Evolutionary conservation across 2,329 filamentous ascomycete species (phyloP).

Genomic region (Plectosphaerella cucumerina): DNA sequence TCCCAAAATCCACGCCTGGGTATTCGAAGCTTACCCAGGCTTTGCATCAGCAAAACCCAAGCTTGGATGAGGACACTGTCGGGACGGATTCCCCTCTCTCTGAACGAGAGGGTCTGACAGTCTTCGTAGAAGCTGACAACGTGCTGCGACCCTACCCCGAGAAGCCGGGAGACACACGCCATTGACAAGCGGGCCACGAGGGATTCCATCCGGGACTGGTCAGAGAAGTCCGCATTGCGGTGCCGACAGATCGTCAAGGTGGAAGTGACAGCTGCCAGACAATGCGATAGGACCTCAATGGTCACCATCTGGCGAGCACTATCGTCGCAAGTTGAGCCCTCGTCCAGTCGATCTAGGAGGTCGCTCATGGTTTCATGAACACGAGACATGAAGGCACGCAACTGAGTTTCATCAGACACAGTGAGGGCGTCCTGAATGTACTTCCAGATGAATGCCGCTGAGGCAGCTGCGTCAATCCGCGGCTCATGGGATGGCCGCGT

Average conservation of each 20-base stretch:
- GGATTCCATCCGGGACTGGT: slow-evolving; percentile 43
- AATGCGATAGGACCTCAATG: slow-evolving; percentile 29
- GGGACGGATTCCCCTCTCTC: slow-evolving; percentile 48
- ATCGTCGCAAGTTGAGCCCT: not conserved
- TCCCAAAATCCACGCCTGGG: slow-evolving; percentile 59
- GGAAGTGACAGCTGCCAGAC: slow-evolving; percentile 33
- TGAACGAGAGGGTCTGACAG: slow-evolving; percentile 37
- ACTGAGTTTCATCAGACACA: slow-evolving; percentile 27
- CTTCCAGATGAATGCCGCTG: slow-evolving; percentile 37
- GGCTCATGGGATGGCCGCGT: not conserved
- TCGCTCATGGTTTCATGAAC: slow-evolving; percentile 35
- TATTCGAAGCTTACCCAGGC: slow-evolving; percentile 45
- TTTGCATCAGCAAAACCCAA: slow-evolving; percentile 56
- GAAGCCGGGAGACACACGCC: slow-evolving; percentile 32
- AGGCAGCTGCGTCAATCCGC: slow-evolving; percentile 11
- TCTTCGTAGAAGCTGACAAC: slow-evolving; percentile 43
- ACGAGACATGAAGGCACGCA: slow-evolving; percentile 39
- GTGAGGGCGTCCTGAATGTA: slow-evolving; percentile 42
- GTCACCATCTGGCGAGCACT: slow-evolving; percentile 17
- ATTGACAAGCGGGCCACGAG: slow-evolving; percentile 38
- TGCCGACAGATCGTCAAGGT: slow-evolving; percentile 32
- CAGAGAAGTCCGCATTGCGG: slow-evolving; percentile 21
- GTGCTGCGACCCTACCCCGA: slow-evolving; percentile 35
- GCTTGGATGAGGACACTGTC: slow-evolving; percentile 42
- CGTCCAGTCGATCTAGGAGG: slow-evolving; percentile 28